These are phyloP conservation scores for Dictyostelium purpureum DNA, from an alignment of 78 protist species.

Conservation along the genomic window DNA sequence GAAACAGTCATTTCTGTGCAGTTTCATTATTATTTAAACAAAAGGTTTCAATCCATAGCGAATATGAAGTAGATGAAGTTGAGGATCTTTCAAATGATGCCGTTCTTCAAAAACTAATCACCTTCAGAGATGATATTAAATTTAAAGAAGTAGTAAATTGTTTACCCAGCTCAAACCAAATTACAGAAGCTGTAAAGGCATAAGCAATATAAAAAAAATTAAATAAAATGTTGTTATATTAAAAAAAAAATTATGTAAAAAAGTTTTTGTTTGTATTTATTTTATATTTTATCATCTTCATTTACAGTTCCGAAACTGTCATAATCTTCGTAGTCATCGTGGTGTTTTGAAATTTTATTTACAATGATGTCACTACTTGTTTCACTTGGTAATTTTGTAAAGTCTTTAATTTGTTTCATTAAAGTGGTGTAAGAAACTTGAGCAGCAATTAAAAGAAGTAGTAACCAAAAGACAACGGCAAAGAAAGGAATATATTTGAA, in stretches of 20 bases:
- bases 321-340: too few species aligned
- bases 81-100: not conserved
- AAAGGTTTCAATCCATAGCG: constrained; percentile 34
- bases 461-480: not conserved
- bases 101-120: constrained; percentile 34
- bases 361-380: not conserved
- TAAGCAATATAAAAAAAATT: too few species aligned
- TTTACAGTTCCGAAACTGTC: too few species aligned
- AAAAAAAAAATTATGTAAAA: too few species aligned
- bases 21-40: constrained; percentile 29
- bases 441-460: not conserved
- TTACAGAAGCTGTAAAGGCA: too few species aligned
- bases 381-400: not conserved
- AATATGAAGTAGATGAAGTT: constrained; percentile 32
- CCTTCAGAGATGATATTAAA: constrained; percentile 49
- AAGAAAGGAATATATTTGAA: not conserved
- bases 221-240: too few species aligned
- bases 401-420: not conserved
- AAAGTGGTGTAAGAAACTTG: not conserved
- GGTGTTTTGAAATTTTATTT: not conserved
- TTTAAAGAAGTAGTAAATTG: not conserved
- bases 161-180: too few species aligned
- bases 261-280: too few species aligned
- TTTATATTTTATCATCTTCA: too few species aligned
- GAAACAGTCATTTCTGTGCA: not conserved